Percentiles rank a stretch among this genome's conserved stretches.
Conservation (phyloP, 306 rosid species). For the Arachis hypogaea region DNA sequence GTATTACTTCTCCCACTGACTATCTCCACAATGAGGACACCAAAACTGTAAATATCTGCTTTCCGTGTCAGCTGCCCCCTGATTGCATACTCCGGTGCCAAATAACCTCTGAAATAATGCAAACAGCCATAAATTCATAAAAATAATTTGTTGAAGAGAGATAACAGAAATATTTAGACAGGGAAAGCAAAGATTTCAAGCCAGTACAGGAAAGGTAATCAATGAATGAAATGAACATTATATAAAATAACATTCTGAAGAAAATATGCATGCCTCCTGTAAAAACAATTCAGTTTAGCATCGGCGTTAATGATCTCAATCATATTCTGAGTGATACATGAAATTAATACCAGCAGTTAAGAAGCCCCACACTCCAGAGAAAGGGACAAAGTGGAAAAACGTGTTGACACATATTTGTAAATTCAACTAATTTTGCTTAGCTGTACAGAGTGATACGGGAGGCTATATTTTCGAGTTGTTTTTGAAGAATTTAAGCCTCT, state of each 20-base stretch:
- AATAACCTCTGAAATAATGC: slow-evolving; percentile 74
- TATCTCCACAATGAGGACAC: slow-evolving; percentile 87
- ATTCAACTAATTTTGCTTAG: too few species aligned
- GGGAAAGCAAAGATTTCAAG: neutral
- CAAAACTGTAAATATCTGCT: slow-evolving; percentile 93
- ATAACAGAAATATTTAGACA: slow-evolving; percentile 1
- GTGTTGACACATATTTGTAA: too few species aligned
- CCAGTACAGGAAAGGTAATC: slow-evolving; percentile 4
- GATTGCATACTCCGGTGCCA: slow-evolving; percentile 96
- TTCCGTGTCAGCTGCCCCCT: slow-evolving; percentile 86
- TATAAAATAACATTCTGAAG: slow-evolving; percentile 14
- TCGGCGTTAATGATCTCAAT: neutral
- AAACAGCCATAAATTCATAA: slow-evolving; percentile 33
- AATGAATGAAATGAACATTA: slow-evolving; percentile 7
- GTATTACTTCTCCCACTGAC: slow-evolving; percentile 87
- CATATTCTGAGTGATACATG: slow-evolving; percentile 18
- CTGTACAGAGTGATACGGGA: too few species aligned
- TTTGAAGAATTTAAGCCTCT: too few species aligned
- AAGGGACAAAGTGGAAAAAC: too few species aligned
- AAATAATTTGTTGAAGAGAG: slow-evolving; percentile 15
- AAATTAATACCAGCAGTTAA: slow-evolving; percentile 2
- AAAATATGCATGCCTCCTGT: slow-evolving; percentile 6
- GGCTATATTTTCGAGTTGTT: too few species aligned
- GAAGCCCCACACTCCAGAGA: too few species aligned
- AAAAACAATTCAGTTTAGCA: neutral